Evolutionary conservation across 2,329 filamentous ascomycete species (phyloP).

Genomic region (Thelonectria discophora): DNA sequence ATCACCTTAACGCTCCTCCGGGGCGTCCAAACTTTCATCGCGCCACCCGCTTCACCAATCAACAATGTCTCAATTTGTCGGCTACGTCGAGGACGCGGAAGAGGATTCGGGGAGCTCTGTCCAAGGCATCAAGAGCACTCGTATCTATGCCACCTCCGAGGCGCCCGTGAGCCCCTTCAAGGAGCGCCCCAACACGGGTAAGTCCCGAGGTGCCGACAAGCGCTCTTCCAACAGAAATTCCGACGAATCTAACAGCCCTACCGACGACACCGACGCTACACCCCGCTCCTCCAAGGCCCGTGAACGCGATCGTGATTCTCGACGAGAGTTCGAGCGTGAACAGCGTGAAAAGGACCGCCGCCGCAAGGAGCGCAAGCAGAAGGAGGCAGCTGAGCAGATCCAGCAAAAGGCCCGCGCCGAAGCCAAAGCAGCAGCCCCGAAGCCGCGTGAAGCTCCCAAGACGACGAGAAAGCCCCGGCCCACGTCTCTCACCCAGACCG

Average conservation of each 20-base stretch:
- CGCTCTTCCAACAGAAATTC: slow-evolving; percentile 46
- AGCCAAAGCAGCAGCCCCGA: slow-evolving; percentile 31
- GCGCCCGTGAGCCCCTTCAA: slow-evolving; percentile 55
- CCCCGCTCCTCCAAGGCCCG: slow-evolving; percentile 46
- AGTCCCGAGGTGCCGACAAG: slow-evolving; percentile 55
- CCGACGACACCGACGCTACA: slow-evolving; percentile 57
- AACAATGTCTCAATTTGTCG: slow-evolving; percentile 56
- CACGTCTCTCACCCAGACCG: slow-evolving; percentile 44
- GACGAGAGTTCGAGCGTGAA: slow-evolving; percentile 43
- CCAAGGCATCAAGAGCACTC: slow-evolving; percentile 51
- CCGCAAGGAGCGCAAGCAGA: slow-evolving; percentile 39
- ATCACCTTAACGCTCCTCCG: slow-evolving; percentile 33
- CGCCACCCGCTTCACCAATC: slow-evolving; percentile 31
- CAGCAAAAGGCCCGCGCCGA: slow-evolving; percentile 39
- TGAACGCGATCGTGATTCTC: slow-evolving; percentile 38
- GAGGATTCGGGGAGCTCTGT: slow-evolving; percentile 58
- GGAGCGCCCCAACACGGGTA: slow-evolving; percentile 62
- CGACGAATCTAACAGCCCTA: slow-evolving; percentile 50
- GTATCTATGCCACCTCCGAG: slow-evolving; percentile 58
- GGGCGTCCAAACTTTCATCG: slow-evolving; percentile 34
- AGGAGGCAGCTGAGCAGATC: slow-evolving; percentile 38
- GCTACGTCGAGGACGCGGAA: slow-evolving; percentile 62
- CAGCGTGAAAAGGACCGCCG: slow-evolving; percentile 44
- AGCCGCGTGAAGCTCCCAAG: slow-evolving; percentile 42
- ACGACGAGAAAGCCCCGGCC: slow-evolving; percentile 43